phyloP scores from a whole-genome alignment of 2,329 filamentous ascomycete genomes.

The Sclerotinia subarctica region DNA sequence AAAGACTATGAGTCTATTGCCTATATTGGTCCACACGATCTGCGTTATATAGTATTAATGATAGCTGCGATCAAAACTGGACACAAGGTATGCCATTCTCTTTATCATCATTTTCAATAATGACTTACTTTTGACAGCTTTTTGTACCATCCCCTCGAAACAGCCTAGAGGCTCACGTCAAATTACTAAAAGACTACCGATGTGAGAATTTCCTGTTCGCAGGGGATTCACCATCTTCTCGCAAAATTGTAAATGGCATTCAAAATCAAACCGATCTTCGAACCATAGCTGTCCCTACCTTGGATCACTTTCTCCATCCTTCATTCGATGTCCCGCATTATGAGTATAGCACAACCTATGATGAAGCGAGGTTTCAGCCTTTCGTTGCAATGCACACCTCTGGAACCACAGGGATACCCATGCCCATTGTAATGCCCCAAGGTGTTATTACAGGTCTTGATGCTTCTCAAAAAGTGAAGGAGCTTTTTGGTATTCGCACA shows the following conservation, averaged over 20 bases:
- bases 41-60: conserved; percentile 7
- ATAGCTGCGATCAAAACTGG: conserved; percentile 18
- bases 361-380: conserved; percentile 24
- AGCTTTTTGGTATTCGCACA: background rate
- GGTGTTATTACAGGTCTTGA: conserved; percentile 19
- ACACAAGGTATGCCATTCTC: conserved; percentile 1
- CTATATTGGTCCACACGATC: conserved; percentile 41
- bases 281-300: background rate
- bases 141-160: conserved; percentile 10
- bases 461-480: background rate
- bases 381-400: conserved; percentile 22
- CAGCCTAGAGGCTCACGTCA: conserved; percentile 8
- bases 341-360: conserved; percentile 27
- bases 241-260: background rate
- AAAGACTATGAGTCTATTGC: conserved; percentile 42
- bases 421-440: conserved; percentile 19
- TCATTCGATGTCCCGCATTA: background rate
- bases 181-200: conserved; percentile 4
- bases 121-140: conserved; percentile 3
- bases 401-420: conserved; percentile 23
- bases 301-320: conserved; percentile 9
- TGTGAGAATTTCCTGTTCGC: conserved; percentile 4
- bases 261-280: background rate
- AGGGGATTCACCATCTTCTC: background rate
- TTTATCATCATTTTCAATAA: background rate